Conservation (phyloP, 176 grass and related monocot species). For the Cenchrus fungigraminus region DNA sequence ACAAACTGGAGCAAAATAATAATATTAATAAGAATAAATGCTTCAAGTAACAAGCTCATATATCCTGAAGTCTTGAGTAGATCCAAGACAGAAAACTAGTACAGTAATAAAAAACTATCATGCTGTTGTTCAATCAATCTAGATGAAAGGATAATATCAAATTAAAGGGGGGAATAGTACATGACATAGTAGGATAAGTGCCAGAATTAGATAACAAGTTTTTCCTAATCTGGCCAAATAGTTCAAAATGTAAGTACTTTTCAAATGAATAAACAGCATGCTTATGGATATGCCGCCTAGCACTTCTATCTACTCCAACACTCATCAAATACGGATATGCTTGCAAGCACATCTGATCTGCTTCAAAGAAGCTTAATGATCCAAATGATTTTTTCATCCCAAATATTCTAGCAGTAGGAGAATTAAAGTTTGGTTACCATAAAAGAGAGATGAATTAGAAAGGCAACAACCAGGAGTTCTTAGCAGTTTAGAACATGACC, state of each 20-base stretch:
- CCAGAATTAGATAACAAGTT: neutral
- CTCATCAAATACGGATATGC: constrained; percentile 28
- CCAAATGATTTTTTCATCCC: neutral
- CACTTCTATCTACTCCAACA: constrained; percentile 17
- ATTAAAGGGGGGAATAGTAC: neutral
- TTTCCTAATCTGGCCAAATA: constrained; percentile 14
- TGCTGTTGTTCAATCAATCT: constrained; percentile 17
- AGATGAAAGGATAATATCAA: constrained; percentile 8
- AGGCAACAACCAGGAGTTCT: neutral
- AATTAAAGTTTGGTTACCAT: neutral
- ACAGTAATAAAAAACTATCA: neutral
- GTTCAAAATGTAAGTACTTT: neutral
- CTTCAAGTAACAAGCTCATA: constrained; percentile 18
- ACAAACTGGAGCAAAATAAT: neutral
- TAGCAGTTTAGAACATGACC: neutral
- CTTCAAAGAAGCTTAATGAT: neutral
- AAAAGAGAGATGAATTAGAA: neutral
- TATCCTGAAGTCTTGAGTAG: constrained; percentile 17
- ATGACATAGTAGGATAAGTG: neutral
- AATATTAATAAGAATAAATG: constrained; percentile 14
- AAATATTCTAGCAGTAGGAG: constrained; percentile 7
- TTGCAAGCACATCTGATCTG: neutral
- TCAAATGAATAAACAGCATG: constrained; percentile 24
- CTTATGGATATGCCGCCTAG: neutral
- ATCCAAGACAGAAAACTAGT: neutral